Evolutionary conservation across 2,329 filamentous ascomycete genomes (phyloP), one percentile per base, ranked within the genome.

Genomic region (Periconia sp.): DNA sequence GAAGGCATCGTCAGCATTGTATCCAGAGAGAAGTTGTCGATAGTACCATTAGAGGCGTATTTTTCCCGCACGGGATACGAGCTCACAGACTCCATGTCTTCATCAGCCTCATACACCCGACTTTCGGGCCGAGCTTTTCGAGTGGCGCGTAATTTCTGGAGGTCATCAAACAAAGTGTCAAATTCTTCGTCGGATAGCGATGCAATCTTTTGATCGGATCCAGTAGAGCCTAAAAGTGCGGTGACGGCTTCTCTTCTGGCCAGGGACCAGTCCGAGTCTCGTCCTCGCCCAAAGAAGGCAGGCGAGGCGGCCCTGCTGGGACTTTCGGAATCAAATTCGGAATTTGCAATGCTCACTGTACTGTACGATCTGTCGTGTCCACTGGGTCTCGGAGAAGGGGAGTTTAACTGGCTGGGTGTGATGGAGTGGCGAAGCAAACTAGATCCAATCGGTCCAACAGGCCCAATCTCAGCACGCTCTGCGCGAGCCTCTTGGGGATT

Each of bases 11-110:
- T 99, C 47, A 99, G 81, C 13, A 88, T 89, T 1, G 94, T 99
- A 70, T 99, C 94, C 15, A 99, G 81, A 1, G 93, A 97, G 66
- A 97, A 94, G 70, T 96, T 97, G 75, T 99, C 94, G 49, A 97
- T 82, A 0, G 93, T 97, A 1, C 93, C 93, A 51, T 89, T 94
- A 2, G 92, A 97, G 78, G 96, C 85, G 74, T 97, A 97, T 69
- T 97, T 97, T 64, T 99, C 94, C 48, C 94, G 84, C 30, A 92
- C 81, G 1, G 91, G 88, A 68, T 92, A 97, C 0, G 93, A 97
- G 27, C 87, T 89, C 45, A 89, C 85, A 0, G 93, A 97, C 61
- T 99, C 94, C 50, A 87, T 85, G 70, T 97, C 94, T 52, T 97
- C 93, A 52, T 93, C 90, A 14, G 76, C 77, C 42, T 85, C 83